Conservation (phyloP, 179 eudicot genomes). For the Drosera spatulata region DNA sequence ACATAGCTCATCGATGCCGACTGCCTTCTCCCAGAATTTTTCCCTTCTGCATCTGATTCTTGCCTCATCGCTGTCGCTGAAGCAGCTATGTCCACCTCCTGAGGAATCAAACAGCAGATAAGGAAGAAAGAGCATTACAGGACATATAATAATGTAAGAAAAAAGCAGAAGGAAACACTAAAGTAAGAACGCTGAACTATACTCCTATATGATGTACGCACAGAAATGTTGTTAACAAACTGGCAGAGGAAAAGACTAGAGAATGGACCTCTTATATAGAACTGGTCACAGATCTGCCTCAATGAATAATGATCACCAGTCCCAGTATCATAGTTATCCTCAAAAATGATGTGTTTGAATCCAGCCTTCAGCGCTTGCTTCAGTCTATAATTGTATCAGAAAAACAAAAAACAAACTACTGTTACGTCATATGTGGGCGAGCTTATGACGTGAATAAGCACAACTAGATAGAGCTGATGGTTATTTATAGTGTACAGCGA, state of each 20-base stretch:
- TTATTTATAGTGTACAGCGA: not conserved
- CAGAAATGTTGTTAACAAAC: no score
- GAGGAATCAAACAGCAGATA: not conserved
- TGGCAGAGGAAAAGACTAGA: not conserved
- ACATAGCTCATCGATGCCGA: slow-evolving; percentile 69
- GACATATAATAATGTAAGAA: not conserved
- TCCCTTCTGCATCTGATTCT: slow-evolving; percentile 61
- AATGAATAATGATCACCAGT: slow-evolving; percentile 98
- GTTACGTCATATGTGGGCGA: slow-evolving; percentile 6
- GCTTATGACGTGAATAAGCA: not conserved
- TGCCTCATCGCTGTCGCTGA: slow-evolving; percentile 92
- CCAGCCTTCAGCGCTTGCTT: slow-evolving; percentile 96
- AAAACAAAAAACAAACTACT: slow-evolving; percentile 4
- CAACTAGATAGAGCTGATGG: not conserved
- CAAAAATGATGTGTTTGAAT: slow-evolving; percentile 84
- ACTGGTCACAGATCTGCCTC: slow-evolving; percentile 96
- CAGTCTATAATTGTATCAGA: slow-evolving; percentile 33
- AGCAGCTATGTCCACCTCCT: slow-evolving; percentile 99
- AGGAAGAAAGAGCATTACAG: not conserved
- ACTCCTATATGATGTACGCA: no score
- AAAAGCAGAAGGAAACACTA: no score
- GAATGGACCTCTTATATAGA: slow-evolving; percentile 69
- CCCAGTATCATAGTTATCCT: slow-evolving; percentile 98
- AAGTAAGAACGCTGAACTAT: no score
- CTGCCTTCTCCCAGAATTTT: slow-evolving; percentile 90